Evolutionary conservation across 108 stramenopile genomes (phyloP).

Genomic region (Fragilariopsis cylindrus): DNA sequence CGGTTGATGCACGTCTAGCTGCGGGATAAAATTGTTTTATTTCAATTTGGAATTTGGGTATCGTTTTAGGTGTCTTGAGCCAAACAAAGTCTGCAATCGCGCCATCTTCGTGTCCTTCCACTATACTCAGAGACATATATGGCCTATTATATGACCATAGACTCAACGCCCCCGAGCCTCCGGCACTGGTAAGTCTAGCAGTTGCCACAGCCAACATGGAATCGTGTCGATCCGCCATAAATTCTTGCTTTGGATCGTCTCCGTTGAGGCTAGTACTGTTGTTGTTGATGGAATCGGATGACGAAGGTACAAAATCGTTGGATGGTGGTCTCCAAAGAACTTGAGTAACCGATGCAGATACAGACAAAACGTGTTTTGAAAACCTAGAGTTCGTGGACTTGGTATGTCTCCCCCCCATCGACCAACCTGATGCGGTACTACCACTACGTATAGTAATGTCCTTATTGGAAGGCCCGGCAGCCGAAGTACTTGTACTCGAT

Average conservation of each 20-base stretch:
- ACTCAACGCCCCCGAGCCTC: slow-evolving; percentile 63
- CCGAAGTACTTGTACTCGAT: slow-evolving; percentile 2
- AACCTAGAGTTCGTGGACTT: slow-evolving; percentile 10
- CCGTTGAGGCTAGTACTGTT: background rate
- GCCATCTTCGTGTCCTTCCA: slow-evolving; percentile 76
- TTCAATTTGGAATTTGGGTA: background rate
- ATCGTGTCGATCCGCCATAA: slow-evolving; percentile 51
- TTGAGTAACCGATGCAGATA: slow-evolving; percentile 72
- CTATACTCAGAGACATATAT: slow-evolving; percentile 74
- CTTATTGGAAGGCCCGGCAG: slow-evolving; percentile 7
- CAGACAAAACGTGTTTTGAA: slow-evolving; percentile 44
- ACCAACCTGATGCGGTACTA: background rate
- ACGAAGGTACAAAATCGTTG: slow-evolving; percentile 8
- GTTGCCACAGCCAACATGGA: slow-evolving; percentile 86
- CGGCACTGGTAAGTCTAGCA: slow-evolving; percentile 72
- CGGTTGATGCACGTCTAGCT: background rate
- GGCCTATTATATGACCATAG: slow-evolving; percentile 75
- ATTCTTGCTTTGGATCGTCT: background rate
- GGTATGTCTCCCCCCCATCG: background rate
- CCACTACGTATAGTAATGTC: slow-evolving; percentile 28
- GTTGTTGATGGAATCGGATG: background rate
- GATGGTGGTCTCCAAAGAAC: slow-evolving; percentile 73
- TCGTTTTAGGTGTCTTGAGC: slow-evolving; percentile 48
- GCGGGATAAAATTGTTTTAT: background rate
- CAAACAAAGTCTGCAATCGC: slow-evolving; percentile 78